Percentiles rank a stretch among this genome's conserved stretches.
These are phyloP conservation scores for Pueraria montana DNA, from an alignment of 306 rosid genomes.

Conservation along the genomic window DNA sequence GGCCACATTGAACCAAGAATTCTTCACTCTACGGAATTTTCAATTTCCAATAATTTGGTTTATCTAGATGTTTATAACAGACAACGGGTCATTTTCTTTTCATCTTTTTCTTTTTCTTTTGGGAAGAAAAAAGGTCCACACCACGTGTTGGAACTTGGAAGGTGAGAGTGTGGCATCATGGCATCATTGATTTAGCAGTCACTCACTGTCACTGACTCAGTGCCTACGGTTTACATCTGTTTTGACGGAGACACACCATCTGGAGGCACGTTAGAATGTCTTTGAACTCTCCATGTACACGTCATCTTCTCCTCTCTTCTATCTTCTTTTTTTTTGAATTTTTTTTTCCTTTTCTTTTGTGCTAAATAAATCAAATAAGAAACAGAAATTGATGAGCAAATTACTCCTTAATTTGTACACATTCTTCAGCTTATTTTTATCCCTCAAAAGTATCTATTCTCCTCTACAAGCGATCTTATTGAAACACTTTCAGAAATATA, in stretches of 20 bases:
- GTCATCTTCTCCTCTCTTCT: neutral
- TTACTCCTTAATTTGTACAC: neutral
- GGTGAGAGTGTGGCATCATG: neutral
- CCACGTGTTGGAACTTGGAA: constrained; percentile 39
- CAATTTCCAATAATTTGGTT: neutral
- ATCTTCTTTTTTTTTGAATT: neutral
- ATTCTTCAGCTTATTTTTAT: too few species aligned
- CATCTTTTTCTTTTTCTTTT: neutral
- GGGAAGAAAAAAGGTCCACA: constrained; percentile 46
- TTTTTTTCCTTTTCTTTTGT: neutral
- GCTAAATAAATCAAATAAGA: neutral
- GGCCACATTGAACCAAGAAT: neutral
- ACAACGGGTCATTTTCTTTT: neutral
- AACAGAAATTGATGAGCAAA: neutral
- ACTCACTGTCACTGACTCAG: neutral
- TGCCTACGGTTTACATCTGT: constrained; percentile 17
- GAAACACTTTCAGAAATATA: too few species aligned
- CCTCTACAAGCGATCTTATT: too few species aligned
- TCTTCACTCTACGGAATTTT: neutral
- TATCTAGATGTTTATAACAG: neutral
- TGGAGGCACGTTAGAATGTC: constrained; percentile 42
- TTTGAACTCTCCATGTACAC: neutral
- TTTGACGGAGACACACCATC: constrained; percentile 51
- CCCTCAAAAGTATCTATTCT: too few species aligned
- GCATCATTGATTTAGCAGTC: constrained; percentile 3